These are phyloP conservation scores for Phytophthora melonis DNA, from an alignment of 352 stramenopile species.

Conservation along the genomic window DNA sequence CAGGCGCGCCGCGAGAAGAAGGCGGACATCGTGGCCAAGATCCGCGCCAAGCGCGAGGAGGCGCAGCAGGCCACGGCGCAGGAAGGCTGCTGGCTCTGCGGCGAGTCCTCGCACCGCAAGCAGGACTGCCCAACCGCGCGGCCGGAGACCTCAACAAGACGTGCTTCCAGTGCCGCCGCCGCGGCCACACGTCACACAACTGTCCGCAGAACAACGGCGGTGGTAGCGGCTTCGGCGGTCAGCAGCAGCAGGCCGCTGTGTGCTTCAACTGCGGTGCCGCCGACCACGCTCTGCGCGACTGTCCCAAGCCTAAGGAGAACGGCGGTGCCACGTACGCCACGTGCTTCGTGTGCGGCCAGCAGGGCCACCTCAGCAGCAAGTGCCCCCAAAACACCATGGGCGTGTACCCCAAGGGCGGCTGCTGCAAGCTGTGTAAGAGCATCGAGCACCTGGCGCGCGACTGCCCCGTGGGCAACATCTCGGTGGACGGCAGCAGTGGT, in stretches of 20 bases:
- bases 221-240: slow-evolving; percentile 19
- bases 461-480: slow-evolving; percentile 81
- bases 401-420: slow-evolving; percentile 90
- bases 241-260: slow-evolving; percentile 48
- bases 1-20: slow-evolving; percentile 76
- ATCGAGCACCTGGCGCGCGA: slow-evolving; percentile 85
- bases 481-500: slow-evolving; percentile 58
- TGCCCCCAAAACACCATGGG: slow-evolving; percentile 89
- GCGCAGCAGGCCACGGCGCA: slow-evolving; percentile 35
- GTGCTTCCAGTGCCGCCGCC: slow-evolving; percentile 86
- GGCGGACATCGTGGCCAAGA: slow-evolving; percentile 79
- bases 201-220: slow-evolving; percentile 53
- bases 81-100: slow-evolving; percentile 81
- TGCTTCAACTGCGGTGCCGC: slow-evolving; percentile 91
- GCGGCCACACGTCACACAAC: slow-evolving; percentile 86
- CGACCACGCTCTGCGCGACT: slow-evolving; percentile 81
- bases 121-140: slow-evolving; percentile 78
- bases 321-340: slow-evolving; percentile 76
- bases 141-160: slow-evolving; percentile 80
- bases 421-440: slow-evolving; percentile 90
- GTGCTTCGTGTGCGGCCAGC: slow-evolving; percentile 91
- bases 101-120: slow-evolving; percentile 75
- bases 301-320: slow-evolving; percentile 66
- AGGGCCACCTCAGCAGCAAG: slow-evolving; percentile 87
- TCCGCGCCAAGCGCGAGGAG: slow-evolving; percentile 79